A percentile compares a stretch with the other conserved stretches of the same genome.
Evolutionary conservation across 177 flowering plant species (phyloP).

Genomic region (Vitis hybrid): DNA sequence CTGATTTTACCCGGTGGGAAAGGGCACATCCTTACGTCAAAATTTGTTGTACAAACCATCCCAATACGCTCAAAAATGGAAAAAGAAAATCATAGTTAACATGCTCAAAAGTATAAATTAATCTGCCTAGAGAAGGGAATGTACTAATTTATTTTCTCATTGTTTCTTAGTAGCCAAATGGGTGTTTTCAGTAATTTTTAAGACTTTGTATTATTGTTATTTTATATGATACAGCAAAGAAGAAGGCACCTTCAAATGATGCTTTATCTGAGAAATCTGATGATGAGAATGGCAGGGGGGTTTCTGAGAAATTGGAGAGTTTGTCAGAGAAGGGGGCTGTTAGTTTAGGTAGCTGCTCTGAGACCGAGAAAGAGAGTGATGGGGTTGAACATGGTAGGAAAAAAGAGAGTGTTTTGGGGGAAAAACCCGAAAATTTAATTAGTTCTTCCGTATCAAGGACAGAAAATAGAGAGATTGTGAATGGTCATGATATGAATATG

Average conservation of each 20-base stretch:
- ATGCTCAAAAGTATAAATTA: too few species aligned
- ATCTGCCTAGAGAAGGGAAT: too few species aligned
- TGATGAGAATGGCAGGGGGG: constrained; percentile 24
- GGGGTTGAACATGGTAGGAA: constrained; percentile 21
- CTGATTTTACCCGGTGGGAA: too few species aligned
- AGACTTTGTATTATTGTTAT: neutral
- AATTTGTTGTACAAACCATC: too few species aligned
- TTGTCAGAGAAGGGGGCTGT: constrained; percentile 10
- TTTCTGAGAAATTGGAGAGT: constrained; percentile 18
- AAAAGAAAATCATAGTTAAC: too few species aligned
- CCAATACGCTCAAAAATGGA: too few species aligned
- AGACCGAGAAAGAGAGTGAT: constrained; percentile 23
- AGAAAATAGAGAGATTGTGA: constrained; percentile 16
- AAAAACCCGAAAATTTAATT: constrained; percentile 12
- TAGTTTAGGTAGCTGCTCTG: constrained; percentile 12
- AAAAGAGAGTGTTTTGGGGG: constrained; percentile 15
- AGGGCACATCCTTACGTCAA: too few species aligned
- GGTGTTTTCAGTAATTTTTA: constrained; percentile 1
- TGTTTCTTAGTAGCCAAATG: too few species aligned
- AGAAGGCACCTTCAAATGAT: constrained; percentile 19
- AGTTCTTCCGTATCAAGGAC: constrained; percentile 21
- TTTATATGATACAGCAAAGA: constrained; percentile 39
- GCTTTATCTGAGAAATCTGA: constrained; percentile 29
- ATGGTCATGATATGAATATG: constrained; percentile 10
- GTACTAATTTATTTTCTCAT: too few species aligned